These are phyloP conservation scores for Didymellaceae sp. DNA, from an alignment of 2,329 filamentous ascomycete genomes.

Conservation along the genomic window DNA sequence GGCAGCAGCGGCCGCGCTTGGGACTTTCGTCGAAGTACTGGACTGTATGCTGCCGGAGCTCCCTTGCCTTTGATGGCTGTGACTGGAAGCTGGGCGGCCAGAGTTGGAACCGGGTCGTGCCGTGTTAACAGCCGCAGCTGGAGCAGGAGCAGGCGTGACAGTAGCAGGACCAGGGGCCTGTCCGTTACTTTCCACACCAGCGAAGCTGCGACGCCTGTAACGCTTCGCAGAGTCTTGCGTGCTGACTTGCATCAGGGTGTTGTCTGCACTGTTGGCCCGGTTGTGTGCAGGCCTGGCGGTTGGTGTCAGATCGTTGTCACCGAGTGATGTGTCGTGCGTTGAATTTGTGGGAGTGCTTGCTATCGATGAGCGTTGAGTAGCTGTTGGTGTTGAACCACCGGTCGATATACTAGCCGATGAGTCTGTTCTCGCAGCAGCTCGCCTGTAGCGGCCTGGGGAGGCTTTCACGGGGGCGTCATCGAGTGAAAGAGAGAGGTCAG, in stretches of 20 bases:
- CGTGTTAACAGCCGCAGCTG: constrained; percentile 24
- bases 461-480: constrained; percentile 67
- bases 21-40: constrained; percentile 35
- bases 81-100: constrained; percentile 41
- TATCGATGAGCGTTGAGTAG: constrained; percentile 42
- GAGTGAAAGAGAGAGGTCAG: constrained; percentile 62
- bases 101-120: constrained; percentile 39
- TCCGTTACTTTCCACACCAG: constrained; percentile 61
- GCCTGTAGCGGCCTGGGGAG: constrained; percentile 83
- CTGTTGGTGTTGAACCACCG: constrained; percentile 35
- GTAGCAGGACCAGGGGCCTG: constrained; percentile 22
- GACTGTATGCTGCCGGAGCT: constrained; percentile 50
- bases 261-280: constrained; percentile 70
- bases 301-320: constrained; percentile 41
- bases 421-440: constrained; percentile 65
- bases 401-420: constrained; percentile 46
- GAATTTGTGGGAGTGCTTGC: constrained; percentile 57
- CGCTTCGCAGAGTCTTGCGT: constrained; percentile 73
- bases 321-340: constrained; percentile 63
- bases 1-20: constrained; percentile 19
- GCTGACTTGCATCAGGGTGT: constrained; percentile 66
- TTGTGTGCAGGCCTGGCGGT: constrained; percentile 55
- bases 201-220: constrained; percentile 83
- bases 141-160: constrained; percentile 21
- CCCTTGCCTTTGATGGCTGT: constrained; percentile 45